Evolutionary conservation across 2,329 filamentous ascomycete species (phyloP), one percentile per base, ranked within the genome.

Genomic region (Metarhizium album): DNA sequence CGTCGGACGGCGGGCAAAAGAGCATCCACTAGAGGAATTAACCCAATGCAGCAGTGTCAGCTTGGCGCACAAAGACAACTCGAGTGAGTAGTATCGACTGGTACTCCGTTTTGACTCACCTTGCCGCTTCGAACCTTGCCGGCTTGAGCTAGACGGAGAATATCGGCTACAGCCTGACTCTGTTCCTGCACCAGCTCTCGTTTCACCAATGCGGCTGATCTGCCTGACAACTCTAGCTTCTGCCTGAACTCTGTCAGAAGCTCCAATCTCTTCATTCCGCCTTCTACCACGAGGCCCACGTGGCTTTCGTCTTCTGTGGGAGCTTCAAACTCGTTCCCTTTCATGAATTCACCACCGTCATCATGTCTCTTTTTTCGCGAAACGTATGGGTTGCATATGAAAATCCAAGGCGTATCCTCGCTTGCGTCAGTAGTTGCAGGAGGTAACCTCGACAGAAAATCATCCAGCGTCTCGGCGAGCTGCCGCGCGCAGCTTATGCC

Each of bases 381-480:
- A 53, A 70, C 71, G 59, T 76, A 76, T 0, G 84, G 84, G 62
- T 88, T 88, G 48, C 75, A 76, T 42, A 86, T 78, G 70, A 78
- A 89, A 46, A 95, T 87, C 85, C 87, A 93, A 0, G 76, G 76
- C 2, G 75, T 72, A 0, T 68, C 57, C 0, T 59, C 59, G 1
- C 64, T 66, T 3, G 67, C 63, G 2, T 71, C 65, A 1, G 82
- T 86, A 1, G 76, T 83, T 3, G 76, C 74, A 0, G 88, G 86
- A 0, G 84, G 84, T 0, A 90, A 71, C 8, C 87, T 80, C 8
- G 68, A 53, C 2, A 93, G 66, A 58, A 95, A 94, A 1, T 76
- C 74, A 7, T 78, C 66, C 1, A 86, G 67, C 0, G 76, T 76
- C 61, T 90, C 86, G 1, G 70, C 70, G 27, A 83, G 71, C 62